Conservation (phyloP, 2,329 filamentous ascomycete genomes). For the Calonectria pseudoturangicola region DNA sequence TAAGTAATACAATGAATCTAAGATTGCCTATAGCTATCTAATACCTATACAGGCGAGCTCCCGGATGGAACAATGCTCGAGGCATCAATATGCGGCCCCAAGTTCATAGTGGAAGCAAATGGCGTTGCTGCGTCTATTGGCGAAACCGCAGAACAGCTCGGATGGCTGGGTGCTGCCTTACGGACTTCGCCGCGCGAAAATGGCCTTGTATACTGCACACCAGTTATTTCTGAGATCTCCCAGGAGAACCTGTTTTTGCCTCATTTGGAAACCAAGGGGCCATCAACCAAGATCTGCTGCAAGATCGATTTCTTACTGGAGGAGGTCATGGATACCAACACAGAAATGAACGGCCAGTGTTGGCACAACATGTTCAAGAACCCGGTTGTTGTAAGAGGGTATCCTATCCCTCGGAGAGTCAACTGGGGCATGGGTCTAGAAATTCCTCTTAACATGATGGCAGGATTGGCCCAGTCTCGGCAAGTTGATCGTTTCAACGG, state of each 20-base stretch:
- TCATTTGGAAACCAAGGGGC: accelerated
- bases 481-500: conserved; percentile 26
- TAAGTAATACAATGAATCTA: no score
- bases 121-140: not conserved
- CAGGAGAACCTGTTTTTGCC: no score
- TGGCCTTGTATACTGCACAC: not conserved
- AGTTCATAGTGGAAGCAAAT: not conserved
- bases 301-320: no score
- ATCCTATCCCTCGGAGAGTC: conserved; percentile 27
- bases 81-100: not conserved
- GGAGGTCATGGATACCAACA: no score
- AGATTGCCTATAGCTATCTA: no score
- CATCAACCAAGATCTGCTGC: not conserved
- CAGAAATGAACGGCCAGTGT: conserved; percentile 23
- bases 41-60: not conserved
- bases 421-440: conserved; percentile 25
- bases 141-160: conserved; percentile 36
- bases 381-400: conserved; percentile 33
- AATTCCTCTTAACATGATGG: conserved; percentile 38
- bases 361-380: conserved; percentile 39
- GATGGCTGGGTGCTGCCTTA: conserved; percentile 30
- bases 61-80: not conserved
- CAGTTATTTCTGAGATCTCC: not conserved
- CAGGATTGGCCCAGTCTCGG: conserved; percentile 26
- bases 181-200: not conserved